phyloP scores from a whole-genome alignment of 2,329 filamentous ascomycete species.

The Paraphaeosphaeria minitans region DNA sequence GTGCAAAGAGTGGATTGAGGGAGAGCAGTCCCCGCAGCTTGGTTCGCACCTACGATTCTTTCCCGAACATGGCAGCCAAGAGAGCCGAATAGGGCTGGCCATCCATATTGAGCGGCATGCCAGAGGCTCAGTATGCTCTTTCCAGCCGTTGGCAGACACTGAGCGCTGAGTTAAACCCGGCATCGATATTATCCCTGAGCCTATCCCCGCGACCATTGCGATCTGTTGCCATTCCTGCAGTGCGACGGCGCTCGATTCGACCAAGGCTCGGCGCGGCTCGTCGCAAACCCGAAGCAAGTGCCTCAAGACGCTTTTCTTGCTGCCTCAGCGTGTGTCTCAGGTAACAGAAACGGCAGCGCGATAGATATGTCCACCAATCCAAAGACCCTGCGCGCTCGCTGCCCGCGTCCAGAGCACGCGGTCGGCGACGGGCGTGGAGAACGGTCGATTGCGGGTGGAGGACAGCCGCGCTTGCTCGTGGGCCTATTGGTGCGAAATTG shows the following conservation, averaged over 20 bases:
- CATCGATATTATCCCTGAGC: conserved; percentile 3
- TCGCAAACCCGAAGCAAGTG: neutral
- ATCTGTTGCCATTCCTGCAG: neutral
- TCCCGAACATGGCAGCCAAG: conserved; percentile 4
- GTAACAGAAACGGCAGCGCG: conserved; percentile 5
- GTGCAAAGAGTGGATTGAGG: neutral
- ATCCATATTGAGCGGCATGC: neutral
- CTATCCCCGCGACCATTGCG: neutral
- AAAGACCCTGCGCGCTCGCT: neutral
- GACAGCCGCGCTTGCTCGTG: conserved; percentile 13
- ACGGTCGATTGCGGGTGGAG: conserved; percentile 9
- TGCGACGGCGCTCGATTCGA: neutral
- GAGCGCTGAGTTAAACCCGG: neutral
- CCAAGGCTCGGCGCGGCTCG: neutral
- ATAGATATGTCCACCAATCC: conserved; percentile 27
- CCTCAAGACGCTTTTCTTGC: neutral
- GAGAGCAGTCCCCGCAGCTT: neutral
- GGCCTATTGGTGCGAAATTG: conserved; percentile 26
- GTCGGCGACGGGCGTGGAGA: conserved; percentile 21
- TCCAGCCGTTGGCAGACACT: neutral
- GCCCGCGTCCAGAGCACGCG: conserved; percentile 9
- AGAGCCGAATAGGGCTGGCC: neutral
- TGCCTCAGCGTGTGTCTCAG: conserved; percentile 7
- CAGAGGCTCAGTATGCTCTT: neutral
- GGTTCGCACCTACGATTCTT: conserved; percentile 1